phyloP scores from a whole-genome alignment of 768 basidiomycete species.

The Rhodotorula toruloides region DNA sequence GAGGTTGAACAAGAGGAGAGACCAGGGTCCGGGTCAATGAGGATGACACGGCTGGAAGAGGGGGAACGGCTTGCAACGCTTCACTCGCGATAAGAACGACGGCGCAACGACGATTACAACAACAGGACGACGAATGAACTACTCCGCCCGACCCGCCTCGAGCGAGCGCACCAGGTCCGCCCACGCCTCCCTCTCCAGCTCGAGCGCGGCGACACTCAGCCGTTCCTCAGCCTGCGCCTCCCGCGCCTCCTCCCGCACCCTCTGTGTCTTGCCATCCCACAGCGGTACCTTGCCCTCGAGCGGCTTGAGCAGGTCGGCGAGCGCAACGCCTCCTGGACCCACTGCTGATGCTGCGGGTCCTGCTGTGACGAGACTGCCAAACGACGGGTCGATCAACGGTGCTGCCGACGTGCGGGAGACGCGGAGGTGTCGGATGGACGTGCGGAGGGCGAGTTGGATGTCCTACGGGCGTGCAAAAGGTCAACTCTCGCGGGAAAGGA shows the following conservation, averaged over 20 bases:
- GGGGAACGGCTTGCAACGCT: too few species aligned
- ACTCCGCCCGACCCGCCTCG: neutral
- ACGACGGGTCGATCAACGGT: constrained; percentile 26
- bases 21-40: neutral
- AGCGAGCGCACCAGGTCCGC: constrained; percentile 13
- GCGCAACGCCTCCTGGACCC: constrained; percentile 29
- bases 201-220: constrained; percentile 23
- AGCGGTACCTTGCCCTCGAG: neutral
- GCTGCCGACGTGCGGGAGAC: constrained; percentile 16
- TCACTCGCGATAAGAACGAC: too few species aligned
- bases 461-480: constrained; percentile 9
- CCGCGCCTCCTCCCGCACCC: neutral
- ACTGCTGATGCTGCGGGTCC: neutral
- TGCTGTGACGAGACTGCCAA: constrained; percentile 9
- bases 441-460: constrained; percentile 32
- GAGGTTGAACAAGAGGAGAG: neutral
- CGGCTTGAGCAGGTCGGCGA: constrained; percentile 1
- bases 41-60: neutral
- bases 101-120: too few species aligned
- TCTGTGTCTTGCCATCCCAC: constrained; percentile 1
- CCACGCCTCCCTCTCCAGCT: constrained; percentile 32
- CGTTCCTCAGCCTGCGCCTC: neutral
- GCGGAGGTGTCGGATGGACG: constrained; percentile 37
- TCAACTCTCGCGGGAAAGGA: neutral
- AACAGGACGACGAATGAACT: neutral